A percentile compares a stretch with the other conserved stretches of the same genome.
Conservation (phyloP, 768 basidiomycete species). For the Exidia glandulosa region DNA sequence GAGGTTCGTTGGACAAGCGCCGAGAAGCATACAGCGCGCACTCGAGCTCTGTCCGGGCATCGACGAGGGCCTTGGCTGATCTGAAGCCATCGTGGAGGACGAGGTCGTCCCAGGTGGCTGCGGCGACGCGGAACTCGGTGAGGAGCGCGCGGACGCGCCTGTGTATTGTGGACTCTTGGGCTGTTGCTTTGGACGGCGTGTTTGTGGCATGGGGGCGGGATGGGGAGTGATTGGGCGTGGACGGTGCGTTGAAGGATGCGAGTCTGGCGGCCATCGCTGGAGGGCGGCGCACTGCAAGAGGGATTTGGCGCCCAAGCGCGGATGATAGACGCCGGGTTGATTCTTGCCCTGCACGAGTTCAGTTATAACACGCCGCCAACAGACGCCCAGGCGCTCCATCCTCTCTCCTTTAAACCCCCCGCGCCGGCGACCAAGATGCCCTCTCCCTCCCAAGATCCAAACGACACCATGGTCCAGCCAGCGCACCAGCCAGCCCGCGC, state of each 20-base stretch:
- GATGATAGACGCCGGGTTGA: not conserved
- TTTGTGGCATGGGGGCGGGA: constrained; percentile 36
- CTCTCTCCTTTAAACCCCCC: not conserved
- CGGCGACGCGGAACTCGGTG: constrained; percentile 50
- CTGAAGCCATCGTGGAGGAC: constrained; percentile 71
- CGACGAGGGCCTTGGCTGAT: constrained; percentile 58
- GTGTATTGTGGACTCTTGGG: constrained; percentile 64
- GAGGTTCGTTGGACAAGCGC: not conserved
- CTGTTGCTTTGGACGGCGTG: constrained; percentile 20
- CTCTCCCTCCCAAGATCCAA: too few species aligned
- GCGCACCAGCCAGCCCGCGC: not conserved
- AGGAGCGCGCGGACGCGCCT: constrained; percentile 60
- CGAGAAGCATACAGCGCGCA: not conserved
- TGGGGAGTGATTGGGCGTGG: constrained; percentile 61
- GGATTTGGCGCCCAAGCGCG: not conserved
- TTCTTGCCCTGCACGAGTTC: not conserved
- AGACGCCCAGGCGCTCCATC: not conserved
- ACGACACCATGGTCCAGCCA: too few species aligned
- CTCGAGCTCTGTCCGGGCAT: constrained; percentile 79
- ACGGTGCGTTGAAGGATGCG: constrained; percentile 71
- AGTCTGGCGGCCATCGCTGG: constrained; percentile 42
- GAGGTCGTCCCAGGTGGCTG: constrained; percentile 76
- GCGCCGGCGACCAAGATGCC: not conserved
- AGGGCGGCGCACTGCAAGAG: not conserved
- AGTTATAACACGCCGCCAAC: not conserved